Evolutionary conservation across 148 eudicot genomes (phyloP).

Genomic region (Pouteria glomerata): DNA sequence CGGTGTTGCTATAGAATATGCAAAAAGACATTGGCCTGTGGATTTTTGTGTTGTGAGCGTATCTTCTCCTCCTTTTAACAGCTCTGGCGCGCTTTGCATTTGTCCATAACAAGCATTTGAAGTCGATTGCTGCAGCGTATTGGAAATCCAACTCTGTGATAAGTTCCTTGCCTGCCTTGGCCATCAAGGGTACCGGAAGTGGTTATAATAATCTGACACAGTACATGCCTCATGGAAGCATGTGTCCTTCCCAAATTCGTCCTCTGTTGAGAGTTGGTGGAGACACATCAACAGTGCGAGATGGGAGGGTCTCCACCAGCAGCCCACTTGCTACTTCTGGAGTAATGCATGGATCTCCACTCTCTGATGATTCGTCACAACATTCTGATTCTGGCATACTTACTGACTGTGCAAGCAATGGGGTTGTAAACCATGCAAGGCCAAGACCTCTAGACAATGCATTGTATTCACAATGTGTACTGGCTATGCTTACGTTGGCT

Average conservation of each 20-base stretch:
- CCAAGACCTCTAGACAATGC: constrained; percentile 60
- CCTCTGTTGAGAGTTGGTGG: constrained; percentile 62
- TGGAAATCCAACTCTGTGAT: constrained; percentile 78
- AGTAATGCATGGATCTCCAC: constrained; percentile 89
- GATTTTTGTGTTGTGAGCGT: neutral
- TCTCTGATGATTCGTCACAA: constrained; percentile 87
- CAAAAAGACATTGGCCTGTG: neutral
- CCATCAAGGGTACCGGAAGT: constrained; percentile 55
- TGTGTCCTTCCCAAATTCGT: constrained; percentile 61
- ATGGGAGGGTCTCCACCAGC: constrained; percentile 79
- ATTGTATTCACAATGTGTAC: constrained; percentile 67
- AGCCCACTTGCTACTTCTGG: constrained; percentile 80
- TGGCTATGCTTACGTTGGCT: constrained; percentile 73
- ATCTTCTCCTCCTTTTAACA: constrained; percentile 26
- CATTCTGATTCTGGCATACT: constrained; percentile 85
- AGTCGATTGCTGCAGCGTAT: constrained; percentile 75
- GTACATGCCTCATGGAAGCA: constrained; percentile 50
- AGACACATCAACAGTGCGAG: constrained; percentile 53
- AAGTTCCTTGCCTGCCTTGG: constrained; percentile 55
- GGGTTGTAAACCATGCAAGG: constrained; percentile 50
- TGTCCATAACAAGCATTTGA: constrained; percentile 88
- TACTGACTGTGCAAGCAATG: constrained; percentile 54
- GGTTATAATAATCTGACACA: constrained; percentile 65
- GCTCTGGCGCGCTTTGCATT: constrained; percentile 92
- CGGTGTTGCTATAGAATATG: neutral